Evolutionary conservation across 306 rosid genomes (phyloP).

Genomic region (Macrotyloma uniflorum): DNA sequence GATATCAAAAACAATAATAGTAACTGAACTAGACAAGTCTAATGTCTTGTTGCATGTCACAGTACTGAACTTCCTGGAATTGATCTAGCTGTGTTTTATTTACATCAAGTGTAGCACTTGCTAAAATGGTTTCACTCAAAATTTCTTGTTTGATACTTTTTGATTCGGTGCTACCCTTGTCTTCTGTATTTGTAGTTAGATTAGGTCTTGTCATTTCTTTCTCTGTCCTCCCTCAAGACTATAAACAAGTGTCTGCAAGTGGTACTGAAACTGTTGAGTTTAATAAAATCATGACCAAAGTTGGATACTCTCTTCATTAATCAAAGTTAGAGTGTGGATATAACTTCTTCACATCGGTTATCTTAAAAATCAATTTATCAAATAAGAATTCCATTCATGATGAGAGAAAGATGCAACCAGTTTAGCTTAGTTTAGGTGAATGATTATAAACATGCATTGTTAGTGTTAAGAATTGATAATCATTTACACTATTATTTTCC

Average conservation of each 20-base stretch:
- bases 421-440: too few relatives aligned
- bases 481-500: background rate
- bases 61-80: conserved; percentile 53
- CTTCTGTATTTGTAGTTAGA: conserved; percentile 70
- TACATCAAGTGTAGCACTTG: conserved; percentile 52
- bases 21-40: conserved; percentile 60
- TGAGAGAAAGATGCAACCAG: too few relatives aligned
- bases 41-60: conserved; percentile 54
- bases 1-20: conserved; percentile 67
- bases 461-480: too few relatives aligned
- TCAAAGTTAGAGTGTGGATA: too few relatives aligned
- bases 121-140: conserved; percentile 56
- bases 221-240: conserved; percentile 61
- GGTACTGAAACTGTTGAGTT: conserved; percentile 49
- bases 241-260: conserved; percentile 44
- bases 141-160: conserved; percentile 57
- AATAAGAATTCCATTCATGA: too few relatives aligned
- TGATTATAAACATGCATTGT: too few relatives aligned
- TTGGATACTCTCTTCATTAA: too few relatives aligned
- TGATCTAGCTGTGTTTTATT: conserved; percentile 56
- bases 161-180: conserved; percentile 48
- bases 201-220: conserved; percentile 78
- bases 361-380: too few relatives aligned
- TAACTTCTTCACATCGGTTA: too few relatives aligned
- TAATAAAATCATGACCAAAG: too few relatives aligned